A percentile compares a stretch with the other conserved stretches of the same genome.
Conservation (phyloP, 306 rosid species). For the Lathyrus aphaca region DNA sequence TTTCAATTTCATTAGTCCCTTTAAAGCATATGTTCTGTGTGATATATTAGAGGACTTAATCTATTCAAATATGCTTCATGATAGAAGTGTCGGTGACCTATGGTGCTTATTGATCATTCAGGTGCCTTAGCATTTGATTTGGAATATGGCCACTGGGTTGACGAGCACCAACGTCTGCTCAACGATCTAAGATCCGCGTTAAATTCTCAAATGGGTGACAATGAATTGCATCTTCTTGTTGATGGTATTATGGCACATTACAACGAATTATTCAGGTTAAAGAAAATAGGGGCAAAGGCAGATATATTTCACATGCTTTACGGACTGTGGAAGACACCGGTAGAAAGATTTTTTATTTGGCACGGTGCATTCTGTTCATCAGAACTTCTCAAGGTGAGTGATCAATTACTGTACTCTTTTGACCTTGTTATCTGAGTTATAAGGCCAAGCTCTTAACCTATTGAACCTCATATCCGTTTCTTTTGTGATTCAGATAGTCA, state of each 20-base stretch:
- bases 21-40: not conserved
- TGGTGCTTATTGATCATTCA: constrained; percentile 35
- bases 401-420: not conserved
- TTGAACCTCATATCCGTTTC: not conserved
- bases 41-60: not conserved
- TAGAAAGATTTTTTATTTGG: constrained; percentile 85
- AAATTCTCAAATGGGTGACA: constrained; percentile 73
- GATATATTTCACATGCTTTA: constrained; percentile 75
- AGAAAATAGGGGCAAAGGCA: constrained; percentile 71
- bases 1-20: not conserved
- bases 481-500: constrained; percentile 60
- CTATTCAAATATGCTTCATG: not conserved
- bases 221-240: constrained; percentile 64
- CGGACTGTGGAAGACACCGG: constrained; percentile 87
- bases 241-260: constrained; percentile 73
- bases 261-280: constrained; percentile 73
- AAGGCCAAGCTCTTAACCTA: not conserved
- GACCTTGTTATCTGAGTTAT: not conserved
- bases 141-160: constrained; percentile 79
- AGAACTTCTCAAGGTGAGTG: constrained; percentile 72
- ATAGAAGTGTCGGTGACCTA: not conserved
- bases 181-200: constrained; percentile 64
- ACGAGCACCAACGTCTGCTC: constrained; percentile 72
- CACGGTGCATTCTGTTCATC: constrained; percentile 86
- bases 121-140: constrained; percentile 74